Evolutionary conservation across 1,284 basidiomycete species (phyloP), one percentile per base, ranked within the genome.

Genomic region (Naganishia sp.): DNA sequence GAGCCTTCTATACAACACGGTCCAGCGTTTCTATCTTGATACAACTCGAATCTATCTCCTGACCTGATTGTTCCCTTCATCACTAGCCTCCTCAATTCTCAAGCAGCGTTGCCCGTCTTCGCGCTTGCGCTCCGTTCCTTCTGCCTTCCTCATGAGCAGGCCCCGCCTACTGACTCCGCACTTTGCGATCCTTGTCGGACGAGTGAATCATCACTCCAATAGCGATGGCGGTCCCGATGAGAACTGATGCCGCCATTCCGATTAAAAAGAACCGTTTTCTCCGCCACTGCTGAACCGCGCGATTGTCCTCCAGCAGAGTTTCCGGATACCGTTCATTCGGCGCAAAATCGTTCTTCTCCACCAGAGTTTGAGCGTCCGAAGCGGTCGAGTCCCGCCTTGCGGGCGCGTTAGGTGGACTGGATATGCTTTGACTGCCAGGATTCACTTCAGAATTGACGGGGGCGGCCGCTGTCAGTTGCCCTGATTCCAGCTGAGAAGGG

Each of bases 231-330:
- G 57, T 47, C n/a, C 46, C 25, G 18, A 60, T 45, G 2, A 60
- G 57, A 11, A 60, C 57, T 47, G 45, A 31, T 9, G 35, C 46
- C 31, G 57, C 43, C n/a, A 60, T 35, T 15, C 31, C 57, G 3
- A 60, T 47, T 6, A 60, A 32, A 21, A 60, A 39, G 21, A 49
- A 23, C 11, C 47, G 57, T 60, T 47, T 46, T 60, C 46, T 60
- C 28, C 57, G 57, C 21, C 57, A 47, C 25, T 47, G 28, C 32
- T 46, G 45, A 21, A 50, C 23, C 10, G 57, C 50, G 25, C 31
- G 45, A n/a, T 21, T 39, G 15, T 45, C 43, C 17, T 28, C 25
- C 23, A 41, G 43, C 45, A 60, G n/a, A 6, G 15, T 21, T 49
- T 60, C 46, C 46, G 32, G n/a, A 35, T 50, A 43, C 10, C 31